These are phyloP conservation scores for Lipomyces yamanashiensis DNA, from an alignment of 805 yeast species.

Conservation along the genomic window DNA sequence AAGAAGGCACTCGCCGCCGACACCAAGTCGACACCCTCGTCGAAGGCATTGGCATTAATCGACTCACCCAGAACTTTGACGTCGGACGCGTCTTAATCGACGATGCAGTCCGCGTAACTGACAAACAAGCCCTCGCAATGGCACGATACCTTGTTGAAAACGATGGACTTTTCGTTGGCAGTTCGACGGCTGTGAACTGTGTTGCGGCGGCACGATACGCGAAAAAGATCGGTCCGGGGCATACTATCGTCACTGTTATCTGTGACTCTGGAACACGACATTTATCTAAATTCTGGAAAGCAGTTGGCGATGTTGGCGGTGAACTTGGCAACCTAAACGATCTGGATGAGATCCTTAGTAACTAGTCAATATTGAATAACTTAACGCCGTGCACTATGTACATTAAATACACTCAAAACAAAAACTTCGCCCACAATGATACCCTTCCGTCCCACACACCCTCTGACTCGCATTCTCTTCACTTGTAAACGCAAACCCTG, in stretches of 20 bases:
- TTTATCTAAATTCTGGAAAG: conserved; percentile 87
- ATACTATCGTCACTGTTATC: conserved; percentile 77
- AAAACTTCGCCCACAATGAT: conserved; percentile 29
- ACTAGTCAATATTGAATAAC: not conserved
- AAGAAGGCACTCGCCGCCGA: conserved; percentile 89
- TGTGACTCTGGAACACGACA: conserved; percentile 95
- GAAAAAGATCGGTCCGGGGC: conserved; percentile 57
- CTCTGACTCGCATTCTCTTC: not conserved
- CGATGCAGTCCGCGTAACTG: conserved; percentile 78
- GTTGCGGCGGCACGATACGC: conserved; percentile 81
- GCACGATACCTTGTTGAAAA: conserved; percentile 78
- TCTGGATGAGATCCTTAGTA: conserved; percentile 1
- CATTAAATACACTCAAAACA: conserved; percentile 31
- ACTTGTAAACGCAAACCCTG: not conserved
- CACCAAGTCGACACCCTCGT: conserved; percentile 95
- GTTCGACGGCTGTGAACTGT: conserved; percentile 91
- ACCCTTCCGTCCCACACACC: conserved; percentile 30
- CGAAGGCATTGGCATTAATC: conserved; percentile 91
- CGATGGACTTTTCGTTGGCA: conserved; percentile 91
- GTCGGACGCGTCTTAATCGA: conserved; percentile 74
- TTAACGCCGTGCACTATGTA: not conserved
- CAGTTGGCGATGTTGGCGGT: conserved; percentile 10
- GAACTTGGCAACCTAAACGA: not conserved
- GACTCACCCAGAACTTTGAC: conserved; percentile 80
- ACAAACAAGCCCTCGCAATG: conserved; percentile 82